phyloP scores from a whole-genome alignment of 805 yeast genomes.

The Cyberlindnera meyerae region DNA sequence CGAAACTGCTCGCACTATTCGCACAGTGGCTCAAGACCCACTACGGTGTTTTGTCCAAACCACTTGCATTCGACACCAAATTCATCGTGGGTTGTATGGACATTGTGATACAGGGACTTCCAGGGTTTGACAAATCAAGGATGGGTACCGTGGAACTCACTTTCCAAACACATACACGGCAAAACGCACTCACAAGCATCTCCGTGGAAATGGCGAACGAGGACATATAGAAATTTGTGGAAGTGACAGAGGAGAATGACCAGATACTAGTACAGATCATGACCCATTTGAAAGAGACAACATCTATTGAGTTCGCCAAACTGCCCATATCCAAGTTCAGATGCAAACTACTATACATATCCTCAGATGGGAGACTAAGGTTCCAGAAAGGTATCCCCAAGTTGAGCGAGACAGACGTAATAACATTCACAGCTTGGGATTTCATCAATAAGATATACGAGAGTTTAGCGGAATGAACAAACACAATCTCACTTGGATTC shows the following conservation, averaged over 20 bases:
- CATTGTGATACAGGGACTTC: constrained; percentile 16
- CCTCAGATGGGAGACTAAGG: constrained; percentile 20
- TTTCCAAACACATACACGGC: constrained; percentile 22
- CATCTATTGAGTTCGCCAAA: constrained; percentile 27
- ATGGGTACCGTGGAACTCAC: constrained; percentile 27
- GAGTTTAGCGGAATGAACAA: constrained; percentile 8
- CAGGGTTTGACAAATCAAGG: constrained; percentile 11
- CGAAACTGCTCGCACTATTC: constrained; percentile 19
- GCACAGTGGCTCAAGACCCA: constrained; percentile 28
- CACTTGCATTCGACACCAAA: constrained; percentile 21
- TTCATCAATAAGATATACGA: constrained; percentile 16
- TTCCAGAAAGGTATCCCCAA: constrained; percentile 21
- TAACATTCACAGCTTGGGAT: constrained; percentile 25
- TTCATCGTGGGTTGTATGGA: constrained; percentile 26
- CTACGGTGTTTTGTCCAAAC: constrained; percentile 24
- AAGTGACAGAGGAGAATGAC: constrained; percentile 1
- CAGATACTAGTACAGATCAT: constrained; percentile 16
- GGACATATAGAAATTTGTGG: constrained; percentile 22
- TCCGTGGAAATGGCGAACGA: constrained; percentile 25
- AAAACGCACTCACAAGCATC: constrained; percentile 21
- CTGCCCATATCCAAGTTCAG: constrained; percentile 18
- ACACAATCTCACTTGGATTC: neutral
- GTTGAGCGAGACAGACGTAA: constrained; percentile 15
- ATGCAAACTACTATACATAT: constrained; percentile 18
- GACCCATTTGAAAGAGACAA: constrained; percentile 22